These are phyloP conservation scores for Talaromyces piceae DNA, from an alignment of 2,329 filamentous ascomycete genomes.

Conservation along the genomic window DNA sequence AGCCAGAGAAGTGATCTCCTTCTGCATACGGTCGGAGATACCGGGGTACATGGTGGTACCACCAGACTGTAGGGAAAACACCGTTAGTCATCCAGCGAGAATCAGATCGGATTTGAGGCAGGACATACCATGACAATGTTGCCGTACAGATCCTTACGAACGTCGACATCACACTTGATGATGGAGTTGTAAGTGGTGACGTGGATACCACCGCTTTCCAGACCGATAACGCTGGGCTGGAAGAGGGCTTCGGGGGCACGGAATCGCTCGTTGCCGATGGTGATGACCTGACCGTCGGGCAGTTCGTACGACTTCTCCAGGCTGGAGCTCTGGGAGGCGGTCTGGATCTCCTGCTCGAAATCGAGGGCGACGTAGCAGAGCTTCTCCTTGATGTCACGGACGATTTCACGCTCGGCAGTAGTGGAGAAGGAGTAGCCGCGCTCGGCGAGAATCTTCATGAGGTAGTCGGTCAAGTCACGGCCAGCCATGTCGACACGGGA, in stretches of 20 bases:
- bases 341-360: constrained; percentile 99
- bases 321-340: constrained; percentile 94
- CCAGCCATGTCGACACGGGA: constrained; percentile 99
- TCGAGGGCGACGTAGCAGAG: constrained; percentile 99
- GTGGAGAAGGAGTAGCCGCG: constrained; percentile 99
- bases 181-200: constrained; percentile 99
- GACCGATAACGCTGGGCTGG: constrained; percentile 96
- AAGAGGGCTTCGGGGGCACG: constrained; percentile 98
- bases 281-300: constrained; percentile 99
- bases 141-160: constrained; percentile 99
- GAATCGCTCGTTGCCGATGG: constrained; percentile 99
- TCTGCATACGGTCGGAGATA: constrained; percentile 99
- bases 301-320: constrained; percentile 99
- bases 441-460: constrained; percentile 99
- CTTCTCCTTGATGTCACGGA: constrained; percentile 99
- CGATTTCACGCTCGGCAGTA: constrained; percentile 99
- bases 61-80: constrained; percentile 67
- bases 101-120: not conserved
- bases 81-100: constrained; percentile 8
- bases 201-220: constrained; percentile 98
- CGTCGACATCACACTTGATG: constrained; percentile 99
- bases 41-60: constrained; percentile 99
- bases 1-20: constrained; percentile 99
- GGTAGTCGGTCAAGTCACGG: constrained; percentile 99
- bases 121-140: constrained; percentile 98